Evolutionary conservation across 2,329 filamentous ascomycete species (phyloP).

Genomic region (Diaporthe citriasiana): DNA sequence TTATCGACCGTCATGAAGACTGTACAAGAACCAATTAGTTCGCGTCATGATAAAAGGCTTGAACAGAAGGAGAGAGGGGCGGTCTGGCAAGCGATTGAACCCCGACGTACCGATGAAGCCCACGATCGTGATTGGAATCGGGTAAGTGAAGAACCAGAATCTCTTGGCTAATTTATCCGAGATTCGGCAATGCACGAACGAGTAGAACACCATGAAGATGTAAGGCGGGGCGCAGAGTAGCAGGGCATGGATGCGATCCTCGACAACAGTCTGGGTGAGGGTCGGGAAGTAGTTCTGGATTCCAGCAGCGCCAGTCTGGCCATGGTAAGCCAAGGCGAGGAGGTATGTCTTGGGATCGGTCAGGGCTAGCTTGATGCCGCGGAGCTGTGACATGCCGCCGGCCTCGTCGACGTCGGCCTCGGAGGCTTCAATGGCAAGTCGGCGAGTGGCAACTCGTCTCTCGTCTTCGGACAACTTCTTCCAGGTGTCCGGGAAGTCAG

Average conservation of each 20-base stretch:
- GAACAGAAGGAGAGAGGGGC: too few species aligned
- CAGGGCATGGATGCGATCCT: slow-evolving; percentile 45
- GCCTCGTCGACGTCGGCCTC: slow-evolving; percentile 40
- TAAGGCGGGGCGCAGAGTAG: slow-evolving; percentile 51
- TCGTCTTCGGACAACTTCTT: slow-evolving; percentile 39
- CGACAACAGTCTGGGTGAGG: slow-evolving; percentile 48
- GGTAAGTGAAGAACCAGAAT: slow-evolving; percentile 54
- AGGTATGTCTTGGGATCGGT: slow-evolving; percentile 42
- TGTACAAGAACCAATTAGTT: slow-evolving; percentile 52
- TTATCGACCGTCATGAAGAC: slow-evolving; percentile 66
- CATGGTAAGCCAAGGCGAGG: slow-evolving; percentile 40
- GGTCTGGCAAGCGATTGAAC: background rate
- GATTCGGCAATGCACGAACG: slow-evolving; percentile 53
- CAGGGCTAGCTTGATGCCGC: slow-evolving; percentile 42
- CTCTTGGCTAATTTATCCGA: slow-evolving; percentile 56
- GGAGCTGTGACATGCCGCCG: slow-evolving; percentile 38
- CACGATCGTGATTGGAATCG: slow-evolving; percentile 44
- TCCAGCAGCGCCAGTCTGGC: slow-evolving; percentile 38
- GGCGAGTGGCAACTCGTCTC: slow-evolving; percentile 38
- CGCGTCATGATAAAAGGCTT: background rate
- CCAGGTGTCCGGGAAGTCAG: slow-evolving; percentile 42
- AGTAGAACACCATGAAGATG: slow-evolving; percentile 47
- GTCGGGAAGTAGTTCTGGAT: slow-evolving; percentile 47
- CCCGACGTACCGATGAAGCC: slow-evolving; percentile 44
- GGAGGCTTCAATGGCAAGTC: slow-evolving; percentile 39